Base-by-base conservation (phyloP, 345 rosid species). In the Camelina neglecta region DNA sequence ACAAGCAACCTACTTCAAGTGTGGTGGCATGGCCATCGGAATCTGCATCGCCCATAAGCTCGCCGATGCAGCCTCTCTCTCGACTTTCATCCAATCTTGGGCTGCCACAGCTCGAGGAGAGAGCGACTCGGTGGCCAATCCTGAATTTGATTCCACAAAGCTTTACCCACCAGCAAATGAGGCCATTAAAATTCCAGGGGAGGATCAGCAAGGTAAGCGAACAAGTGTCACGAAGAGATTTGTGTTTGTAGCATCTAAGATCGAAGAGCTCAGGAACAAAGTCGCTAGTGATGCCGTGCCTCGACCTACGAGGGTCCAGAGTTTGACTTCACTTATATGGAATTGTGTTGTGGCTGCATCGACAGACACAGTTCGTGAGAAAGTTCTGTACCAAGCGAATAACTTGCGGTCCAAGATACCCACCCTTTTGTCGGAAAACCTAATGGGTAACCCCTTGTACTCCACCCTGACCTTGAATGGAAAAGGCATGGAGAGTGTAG, bases 321-420 rank as follows among this genome's bases (percentile, higher is more conserved):
- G 56, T 11, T 26, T 51, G 7, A 51, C 56, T 51, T 20, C 56
- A 4, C 56, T 51, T 51, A 20, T 51, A 9, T 51, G 56, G 56
- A 51, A 51, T 21, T 51, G 26, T 2, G 56, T 20, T 51, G 56
- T 20, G 56, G 3, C 29, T 51, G 6, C 56, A 51, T 51, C 29
- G 0, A 20, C 56, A 51, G 13, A 51, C 56, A 51, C 12, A 21
- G 21, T 4, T 9, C 29, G 56, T 21, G 56, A 51, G 13, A 51
- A 51, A 51, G 29, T 11, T 4, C 29, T 51, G 29, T 0, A 8
- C 56, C 56, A 51, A 21, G 13, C 56, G 0, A 11, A 1, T 20
- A 51, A 51, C 56, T 51, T 51, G 56, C 56, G 56, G 1, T 0
- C 15, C 56, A 51, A 51, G 29, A 51, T 51, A 51, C 56, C 56